Evolutionary conservation across 2,329 filamentous ascomycete species (phyloP), one percentile per base, ranked within the genome.

Genomic region (Curvularia lunata): DNA sequence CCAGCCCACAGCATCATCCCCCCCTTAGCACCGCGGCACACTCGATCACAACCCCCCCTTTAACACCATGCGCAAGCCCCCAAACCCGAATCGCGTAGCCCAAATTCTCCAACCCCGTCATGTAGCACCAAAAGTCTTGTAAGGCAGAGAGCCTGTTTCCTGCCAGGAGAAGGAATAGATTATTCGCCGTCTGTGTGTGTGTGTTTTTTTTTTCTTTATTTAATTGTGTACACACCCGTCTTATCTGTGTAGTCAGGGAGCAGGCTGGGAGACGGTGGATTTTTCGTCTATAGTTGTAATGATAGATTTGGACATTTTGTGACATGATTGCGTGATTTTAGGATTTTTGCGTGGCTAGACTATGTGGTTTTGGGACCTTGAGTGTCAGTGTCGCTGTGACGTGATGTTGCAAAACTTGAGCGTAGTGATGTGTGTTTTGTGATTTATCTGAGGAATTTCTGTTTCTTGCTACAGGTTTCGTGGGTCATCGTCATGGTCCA

Each of bases 111-210:
- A 64, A 56, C 65, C 60, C 61, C 62, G 57, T 71, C 69, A 70
- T 71, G 69, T 71, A 71, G 69, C 69, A 71, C 69, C 61, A 67
- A 56, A 66, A 69, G 65, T 69, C 66, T 71, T 71, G 69, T 71
- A 71, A 65, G 67, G 62, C 54, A 57, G 57, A 65, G 55, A 54
- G 21, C 34, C 8, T 56, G n/a, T 19, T 2, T 32, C n/a, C 62
- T 43, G 67, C 67, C 59, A 69, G 66, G 66, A 70, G 66, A 68
- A 64, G 58, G 40, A 52, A 56, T 67, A 68, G 62, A 70, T 60
- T 40, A 62, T 62, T 53, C 63, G 54, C 61, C 62, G n/a, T 27
- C 32, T 34, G 25, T 27, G 6, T 27, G 6, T 16, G 32, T 6
- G 32, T 57, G 45, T 61, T 62, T 54, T 52, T 9, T 30, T 30